Evolutionary conservation across 257 asterid genomes (phyloP).

Genomic region (Solanum chilense): DNA sequence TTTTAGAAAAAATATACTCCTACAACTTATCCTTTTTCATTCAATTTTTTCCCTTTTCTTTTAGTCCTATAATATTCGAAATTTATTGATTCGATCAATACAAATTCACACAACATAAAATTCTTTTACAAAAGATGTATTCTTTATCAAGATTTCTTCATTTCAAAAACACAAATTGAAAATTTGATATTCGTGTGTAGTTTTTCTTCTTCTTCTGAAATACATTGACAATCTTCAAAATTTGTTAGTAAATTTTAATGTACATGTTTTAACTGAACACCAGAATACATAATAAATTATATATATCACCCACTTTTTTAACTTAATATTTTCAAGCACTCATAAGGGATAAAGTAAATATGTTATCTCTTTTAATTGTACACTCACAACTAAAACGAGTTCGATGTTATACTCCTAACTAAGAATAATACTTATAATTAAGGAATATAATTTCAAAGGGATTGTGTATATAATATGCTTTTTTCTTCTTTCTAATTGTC

Average conservation of each 20-base stretch:
- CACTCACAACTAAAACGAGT: accelerated
- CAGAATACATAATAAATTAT: not conserved
- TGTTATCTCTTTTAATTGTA: not conserved
- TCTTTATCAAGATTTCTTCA: not conserved
- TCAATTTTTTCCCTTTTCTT: not conserved
- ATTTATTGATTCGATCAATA: no score
- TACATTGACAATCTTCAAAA: not conserved
- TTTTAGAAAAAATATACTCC: not conserved
- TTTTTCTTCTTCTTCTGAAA: not conserved
- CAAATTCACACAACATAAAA: not conserved
- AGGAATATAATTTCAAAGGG: not conserved
- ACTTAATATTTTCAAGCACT: not conserved
- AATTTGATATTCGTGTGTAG: not conserved
- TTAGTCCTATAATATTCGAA: not conserved
- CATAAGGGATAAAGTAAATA: not conserved
- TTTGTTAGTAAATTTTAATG: not conserved
- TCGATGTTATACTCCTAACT: not conserved
- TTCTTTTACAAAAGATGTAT: not conserved
- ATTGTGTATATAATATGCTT: not conserved
- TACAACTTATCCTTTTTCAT: not conserved
- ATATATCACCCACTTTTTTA: not conserved
- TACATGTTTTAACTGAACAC: not conserved
- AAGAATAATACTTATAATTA: not conserved
- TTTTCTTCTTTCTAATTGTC: not conserved
- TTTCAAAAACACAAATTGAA: not conserved